Base-by-base conservation (phyloP, 768 basidiomycete species). In the Boletus fagicola region DNA sequence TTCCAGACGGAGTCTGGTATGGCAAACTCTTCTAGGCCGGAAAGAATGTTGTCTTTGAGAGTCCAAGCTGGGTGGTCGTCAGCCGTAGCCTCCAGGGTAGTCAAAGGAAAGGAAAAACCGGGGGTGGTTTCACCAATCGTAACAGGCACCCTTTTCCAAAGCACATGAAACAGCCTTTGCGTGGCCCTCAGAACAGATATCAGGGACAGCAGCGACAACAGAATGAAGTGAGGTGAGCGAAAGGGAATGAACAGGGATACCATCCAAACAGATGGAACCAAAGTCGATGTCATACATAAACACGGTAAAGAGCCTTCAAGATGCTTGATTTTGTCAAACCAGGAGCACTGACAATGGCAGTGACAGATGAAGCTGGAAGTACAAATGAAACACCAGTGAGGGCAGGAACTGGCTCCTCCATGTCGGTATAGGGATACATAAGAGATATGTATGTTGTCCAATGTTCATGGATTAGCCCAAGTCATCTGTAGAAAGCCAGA, bases 221-320 rank as follows among this genome's bases (percentile, higher is more conserved):
- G 83, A 81, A 35, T 94, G 81, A 24, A 97, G 73, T 53, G 87
- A 89, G 31, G 79, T 74, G 67, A 95, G 92, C 0, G 93, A 94
- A 7, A 98, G 83, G 57, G 94, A 84, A 35, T 89, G 85, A 54
- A 98, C 89, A 64, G 97, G 91, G 65, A 90, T 81, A 5, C 89
- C 92, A 63, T 97, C 92, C 58, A 96, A 85, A 46, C 85, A 73
- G 62, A 96, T 94, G 40, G 87, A 77, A 15, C 88, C 81, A 31
- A 92, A 93, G 53, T 82, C 79, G 15, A 94, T 78, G 65, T 98
- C n/a, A n/a, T n/a, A n/a, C 94, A 70, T 98, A 97, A 75, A 98
- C 93, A 22, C 94, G 82, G 72, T 92, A 97, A 16, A 98, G 77
- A 30, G 95, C 78, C n/a, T 92, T 87, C 49, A 93, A 73, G 54